Evolutionary conservation across 495 filamentous ascomycete genomes (phyloP), one percentile per base, ranked within the genome.

Genomic region (Staphylotrichum longicolle): DNA sequence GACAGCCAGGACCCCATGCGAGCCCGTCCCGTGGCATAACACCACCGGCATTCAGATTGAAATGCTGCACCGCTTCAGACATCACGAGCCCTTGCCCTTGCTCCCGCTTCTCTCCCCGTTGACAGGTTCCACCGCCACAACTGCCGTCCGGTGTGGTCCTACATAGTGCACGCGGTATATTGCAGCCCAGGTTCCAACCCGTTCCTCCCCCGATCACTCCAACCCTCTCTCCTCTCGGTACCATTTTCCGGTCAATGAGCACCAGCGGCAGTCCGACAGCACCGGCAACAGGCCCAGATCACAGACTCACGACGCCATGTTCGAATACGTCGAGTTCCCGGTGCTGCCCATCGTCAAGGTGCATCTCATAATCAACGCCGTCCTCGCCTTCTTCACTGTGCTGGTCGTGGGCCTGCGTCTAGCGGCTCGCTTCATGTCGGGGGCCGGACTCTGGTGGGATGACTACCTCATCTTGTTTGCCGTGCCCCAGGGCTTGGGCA

Each of bases 381-480:
- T 65, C 37, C 11, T 71, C 20, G 53, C 46, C 40, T 40, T 60
- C 15, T 33, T 69, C 6, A 51, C 59, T 20, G 10, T 69, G 30
- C 3, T 15, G 40, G 50, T 62, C n/a, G 57, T 70, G 14, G 60
- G n/a, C 2, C 42, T 66, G n/a, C 62, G 67, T 30, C 39, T 69
- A 4, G 48, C 57, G 34, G 50, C 64, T 20, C 64, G 69, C 4
- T 62, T 62, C 45, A n/a, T 42, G 12, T 59, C 62, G 14, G 62
- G 67, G 8, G 65, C 64, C 15, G 56, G 57, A 32, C 63, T 72
- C n/a, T 68, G 70, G 59, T 72, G 66, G 66, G 72, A 74, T 64
- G 72, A 73, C 60, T 71, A 61, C 30, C 65, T 74, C n/a, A 68
- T 73, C 33, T 33, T 71, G 12, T 44, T 58, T 32, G 51, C 72